Conservation (phyloP, 225 moss, liverwort and hornwort species). For the Straminergon stramineum region DNA sequence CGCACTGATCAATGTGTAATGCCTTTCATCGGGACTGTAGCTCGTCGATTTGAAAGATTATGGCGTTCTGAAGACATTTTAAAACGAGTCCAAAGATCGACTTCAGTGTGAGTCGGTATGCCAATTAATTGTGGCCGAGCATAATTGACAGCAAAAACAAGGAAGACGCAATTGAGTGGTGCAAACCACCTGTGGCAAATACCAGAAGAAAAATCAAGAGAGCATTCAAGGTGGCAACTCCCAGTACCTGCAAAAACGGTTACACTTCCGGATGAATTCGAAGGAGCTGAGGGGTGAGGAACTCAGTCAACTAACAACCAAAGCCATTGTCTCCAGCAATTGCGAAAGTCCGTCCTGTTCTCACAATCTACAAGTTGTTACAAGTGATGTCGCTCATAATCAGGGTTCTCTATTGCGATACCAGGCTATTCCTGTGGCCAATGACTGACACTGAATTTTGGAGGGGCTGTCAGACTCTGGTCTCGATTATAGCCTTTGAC, state of each 20-base stretch:
- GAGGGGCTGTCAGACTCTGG: not conserved
- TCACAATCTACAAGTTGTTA: not conserved
- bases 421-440: conserved; percentile 34
- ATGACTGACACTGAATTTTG: not conserved
- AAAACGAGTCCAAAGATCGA: conserved; percentile 53
- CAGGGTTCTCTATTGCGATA: not conserved
- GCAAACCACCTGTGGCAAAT: not conserved
- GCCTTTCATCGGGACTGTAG: not conserved
- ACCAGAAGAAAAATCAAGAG: not conserved
- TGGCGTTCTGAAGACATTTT: conserved; percentile 39
- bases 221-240: not conserved
- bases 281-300: not conserved
- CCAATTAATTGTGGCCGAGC: not conserved
- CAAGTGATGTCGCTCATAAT: not conserved
- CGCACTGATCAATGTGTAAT: not conserved
- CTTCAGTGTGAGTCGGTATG: conserved; percentile 42
- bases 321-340: not conserved
- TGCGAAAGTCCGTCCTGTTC: not conserved
- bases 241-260: not conserved
- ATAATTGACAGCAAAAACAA: not conserved
- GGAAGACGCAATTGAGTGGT: conserved; percentile 23
- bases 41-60: not conserved
- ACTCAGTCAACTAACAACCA: not conserved
- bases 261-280: not conserved
- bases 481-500: not conserved